These are phyloP conservation scores for Spergularia bocconei DNA, from an alignment of 148 eudicot species.

Conservation along the genomic window DNA sequence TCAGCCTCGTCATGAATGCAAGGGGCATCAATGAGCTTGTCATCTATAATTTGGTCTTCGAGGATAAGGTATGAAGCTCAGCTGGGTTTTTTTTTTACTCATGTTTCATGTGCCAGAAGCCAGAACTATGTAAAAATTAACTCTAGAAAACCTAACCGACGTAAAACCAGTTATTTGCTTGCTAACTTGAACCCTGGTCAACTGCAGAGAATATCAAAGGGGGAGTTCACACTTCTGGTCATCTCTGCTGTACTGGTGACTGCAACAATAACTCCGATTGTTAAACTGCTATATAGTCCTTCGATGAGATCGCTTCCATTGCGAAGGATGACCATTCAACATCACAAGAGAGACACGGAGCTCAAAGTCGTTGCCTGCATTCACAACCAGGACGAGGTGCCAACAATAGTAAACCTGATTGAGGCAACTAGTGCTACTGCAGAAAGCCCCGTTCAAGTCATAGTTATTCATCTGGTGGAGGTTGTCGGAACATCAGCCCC, in stretches of 20 bases:
- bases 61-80: conserved; percentile 32
- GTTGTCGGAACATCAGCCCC: conserved; percentile 51
- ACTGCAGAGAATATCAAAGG: conserved; percentile 39
- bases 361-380: conserved; percentile 56
- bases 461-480: conserved; percentile 49
- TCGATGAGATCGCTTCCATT: conserved; percentile 25
- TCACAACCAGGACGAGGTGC: conserved; percentile 50
- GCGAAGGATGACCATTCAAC: conserved; percentile 56
- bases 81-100: neutral
- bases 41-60: conserved; percentile 42
- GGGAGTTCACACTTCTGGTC: conserved; percentile 52
- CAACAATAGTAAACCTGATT: conserved; percentile 47
- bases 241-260: conserved; percentile 38
- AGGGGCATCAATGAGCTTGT: conserved; percentile 58
- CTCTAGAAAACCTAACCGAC: no score
- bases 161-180: neutral
- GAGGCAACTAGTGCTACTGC: conserved; percentile 53
- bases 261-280: conserved; percentile 43
- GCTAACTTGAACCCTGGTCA: conserved; percentile 6
- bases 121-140: no score
- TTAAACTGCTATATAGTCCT: conserved; percentile 46
- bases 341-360: conserved; percentile 48
- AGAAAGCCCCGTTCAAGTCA: conserved; percentile 39
- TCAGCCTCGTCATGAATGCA: conserved; percentile 54
- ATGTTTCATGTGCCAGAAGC: neutral